Evolutionary conservation across 768 basidiomycete genomes (phyloP).

Genomic region (Boletus edulis): DNA sequence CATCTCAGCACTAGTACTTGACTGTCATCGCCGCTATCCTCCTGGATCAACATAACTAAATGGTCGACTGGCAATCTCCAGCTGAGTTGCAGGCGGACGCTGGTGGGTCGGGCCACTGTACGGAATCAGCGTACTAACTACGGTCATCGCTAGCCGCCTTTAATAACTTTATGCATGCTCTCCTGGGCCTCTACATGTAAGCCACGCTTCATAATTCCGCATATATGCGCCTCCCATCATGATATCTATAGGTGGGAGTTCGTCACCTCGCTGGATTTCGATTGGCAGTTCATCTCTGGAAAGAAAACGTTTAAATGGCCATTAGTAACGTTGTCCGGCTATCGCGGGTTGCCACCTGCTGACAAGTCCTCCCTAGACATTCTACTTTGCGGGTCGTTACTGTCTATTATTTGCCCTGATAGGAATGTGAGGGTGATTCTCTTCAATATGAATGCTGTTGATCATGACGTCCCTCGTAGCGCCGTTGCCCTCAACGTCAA

Average conservation of each 20-base stretch:
- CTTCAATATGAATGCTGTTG: neutral
- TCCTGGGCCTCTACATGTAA: slow-evolving; percentile 60
- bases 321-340: slow-evolving; percentile 40
- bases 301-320: slow-evolving; percentile 65
- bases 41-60: slow-evolving; percentile 21
- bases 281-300: slow-evolving; percentile 59
- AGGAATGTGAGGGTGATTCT: slow-evolving; percentile 54
- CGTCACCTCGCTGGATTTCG: slow-evolving; percentile 58
- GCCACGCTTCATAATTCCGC: slow-evolving; percentile 19
- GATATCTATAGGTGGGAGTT: slow-evolving; percentile 57
- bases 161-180: slow-evolving; percentile 55
- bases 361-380: slow-evolving; percentile 38
- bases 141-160: slow-evolving; percentile 25
- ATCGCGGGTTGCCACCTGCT: neutral
- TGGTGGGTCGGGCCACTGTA: slow-evolving; percentile 30
- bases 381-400: slow-evolving; percentile 72
- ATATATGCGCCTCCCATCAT: slow-evolving; percentile 7
- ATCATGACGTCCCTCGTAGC: slow-evolving; percentile 31
- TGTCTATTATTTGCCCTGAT: slow-evolving; percentile 60
- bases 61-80: slow-evolving; percentile 59
- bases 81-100: slow-evolving; percentile 47
- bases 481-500: slow-evolving; percentile 58
- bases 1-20: neutral
- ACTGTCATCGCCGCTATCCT: neutral
- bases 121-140: slow-evolving; percentile 5